Percentiles rank a stretch among this genome's conserved stretches.
Conservation (phyloP, 2,329 filamentous ascomycete species). For the Venturiaceae sp. region DNA sequence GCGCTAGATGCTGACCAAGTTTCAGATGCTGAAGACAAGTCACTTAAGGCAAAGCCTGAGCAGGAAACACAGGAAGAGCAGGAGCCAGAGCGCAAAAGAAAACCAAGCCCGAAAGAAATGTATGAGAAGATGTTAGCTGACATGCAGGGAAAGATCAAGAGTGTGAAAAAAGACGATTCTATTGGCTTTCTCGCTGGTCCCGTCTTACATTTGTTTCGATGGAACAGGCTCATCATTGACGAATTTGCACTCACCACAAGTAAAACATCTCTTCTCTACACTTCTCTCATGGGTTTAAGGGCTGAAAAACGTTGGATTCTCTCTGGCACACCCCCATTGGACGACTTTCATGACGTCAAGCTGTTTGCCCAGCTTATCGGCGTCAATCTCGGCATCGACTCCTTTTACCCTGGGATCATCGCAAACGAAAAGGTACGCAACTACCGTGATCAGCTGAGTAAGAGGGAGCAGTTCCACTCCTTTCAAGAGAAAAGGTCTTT, state of each 20-base stretch:
- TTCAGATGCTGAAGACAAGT: no score
- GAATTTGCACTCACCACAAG: constrained; percentile 52
- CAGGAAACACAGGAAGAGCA: no score
- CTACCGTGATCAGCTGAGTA: constrained; percentile 32
- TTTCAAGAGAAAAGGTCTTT: constrained; percentile 40
- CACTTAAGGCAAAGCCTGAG: no score
- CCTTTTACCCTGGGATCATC: constrained; percentile 28
- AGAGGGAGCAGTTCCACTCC: constrained; percentile 46
- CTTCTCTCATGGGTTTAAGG: constrained; percentile 22
- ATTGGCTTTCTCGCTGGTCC: constrained; percentile 22
- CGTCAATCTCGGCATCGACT: constrained; percentile 42
- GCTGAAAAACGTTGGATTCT: constrained; percentile 50
- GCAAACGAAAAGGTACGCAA: constrained; percentile 35
- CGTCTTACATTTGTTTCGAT: constrained; percentile 50
- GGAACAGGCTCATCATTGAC: constrained; percentile 51
- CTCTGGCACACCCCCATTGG: constrained; percentile 51
- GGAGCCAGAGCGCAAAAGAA: no score
- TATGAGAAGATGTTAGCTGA: no score
- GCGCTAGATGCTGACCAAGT: no score
- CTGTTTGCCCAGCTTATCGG: constrained; percentile 48
- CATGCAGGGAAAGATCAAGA: no score
- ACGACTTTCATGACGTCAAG: constrained; percentile 50
- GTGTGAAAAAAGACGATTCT: no score
- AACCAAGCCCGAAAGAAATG: no score
- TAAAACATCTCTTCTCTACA: constrained; percentile 14